These are phyloP conservation scores for Lachnellula suecica DNA, from an alignment of 2,329 filamentous ascomycete genomes.

Conservation along the genomic window DNA sequence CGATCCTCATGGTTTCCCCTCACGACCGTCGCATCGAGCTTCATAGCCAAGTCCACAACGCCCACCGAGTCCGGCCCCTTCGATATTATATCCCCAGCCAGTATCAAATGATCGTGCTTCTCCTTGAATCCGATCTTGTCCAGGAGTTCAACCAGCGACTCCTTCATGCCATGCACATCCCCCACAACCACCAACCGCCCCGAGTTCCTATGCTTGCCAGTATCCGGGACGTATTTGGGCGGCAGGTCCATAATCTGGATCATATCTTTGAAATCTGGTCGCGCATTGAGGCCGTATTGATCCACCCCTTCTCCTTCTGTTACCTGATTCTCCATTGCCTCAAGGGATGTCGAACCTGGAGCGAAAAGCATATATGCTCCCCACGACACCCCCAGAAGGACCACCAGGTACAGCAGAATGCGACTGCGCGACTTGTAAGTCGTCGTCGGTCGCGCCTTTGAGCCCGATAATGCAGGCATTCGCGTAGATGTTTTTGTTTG, in stretches of 20 bases:
- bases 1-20: slow-evolving; percentile 93
- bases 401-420: neutral
- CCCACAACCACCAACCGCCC: slow-evolving; percentile 78
- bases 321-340: neutral
- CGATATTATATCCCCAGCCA: slow-evolving; percentile 77
- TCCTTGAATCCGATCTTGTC: slow-evolving; percentile 62
- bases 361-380: neutral
- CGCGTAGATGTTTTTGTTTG: too few relatives aligned
- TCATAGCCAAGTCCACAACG: slow-evolving; percentile 69
- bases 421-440: too few relatives aligned
- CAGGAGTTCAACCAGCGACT: slow-evolving; percentile 65
- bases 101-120: slow-evolving; percentile 69
- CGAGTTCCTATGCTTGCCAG: slow-evolving; percentile 36
- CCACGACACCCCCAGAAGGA: neutral
- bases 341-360: too few relatives aligned
- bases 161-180: slow-evolving; percentile 87
- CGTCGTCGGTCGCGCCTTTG: too few relatives aligned
- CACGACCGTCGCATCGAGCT: slow-evolving; percentile 74
- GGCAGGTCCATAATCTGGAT: slow-evolving; percentile 31
- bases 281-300: slow-evolving; percentile 20
- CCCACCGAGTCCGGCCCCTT: slow-evolving; percentile 83
- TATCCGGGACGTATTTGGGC: slow-evolving; percentile 27
- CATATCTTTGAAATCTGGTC: slow-evolving; percentile 23
- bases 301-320: neutral
- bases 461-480: too few relatives aligned